Evolutionary conservation across 495 filamentous ascomycete genomes (phyloP).

Genomic region (Penicillium daleae): DNA sequence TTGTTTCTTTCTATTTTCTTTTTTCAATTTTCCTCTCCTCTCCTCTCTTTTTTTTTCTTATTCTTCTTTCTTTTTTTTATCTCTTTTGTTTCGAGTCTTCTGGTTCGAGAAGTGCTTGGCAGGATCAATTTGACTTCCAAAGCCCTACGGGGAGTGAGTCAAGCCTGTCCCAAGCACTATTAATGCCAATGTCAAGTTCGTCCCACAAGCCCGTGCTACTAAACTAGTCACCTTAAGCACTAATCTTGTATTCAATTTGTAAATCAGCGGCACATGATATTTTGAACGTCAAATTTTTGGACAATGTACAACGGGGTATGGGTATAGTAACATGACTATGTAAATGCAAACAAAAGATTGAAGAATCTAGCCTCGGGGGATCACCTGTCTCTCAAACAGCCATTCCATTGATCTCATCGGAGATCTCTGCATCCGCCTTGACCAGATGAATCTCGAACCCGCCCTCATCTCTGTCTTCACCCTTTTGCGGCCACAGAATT

Average conservation of each 20-base stretch:
- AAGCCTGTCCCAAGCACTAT: neutral
- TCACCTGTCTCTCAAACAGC: neutral
- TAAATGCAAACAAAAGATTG: neutral
- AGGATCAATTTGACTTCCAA: neutral
- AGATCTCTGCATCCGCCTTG: slow-evolving; percentile 26
- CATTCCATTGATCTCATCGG: slow-evolving; percentile 9
- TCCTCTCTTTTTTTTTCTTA: no score
- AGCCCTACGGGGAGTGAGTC: neutral
- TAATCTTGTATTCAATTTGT: neutral
- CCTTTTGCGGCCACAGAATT: slow-evolving; percentile 73
- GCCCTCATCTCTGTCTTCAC: slow-evolving; percentile 66
- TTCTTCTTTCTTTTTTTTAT: no score
- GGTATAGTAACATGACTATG: neutral
- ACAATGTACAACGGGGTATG: neutral
- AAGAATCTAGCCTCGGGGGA: neutral
- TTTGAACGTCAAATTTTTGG: neutral
- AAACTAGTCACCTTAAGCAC: neutral
- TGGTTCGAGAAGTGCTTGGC: neutral
- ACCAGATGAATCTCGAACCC: slow-evolving; percentile 53
- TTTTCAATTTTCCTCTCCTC: no score
- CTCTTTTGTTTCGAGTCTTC: no score
- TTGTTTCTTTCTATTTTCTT: neutral
- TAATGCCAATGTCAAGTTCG: neutral
- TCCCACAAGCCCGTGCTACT: neutral
- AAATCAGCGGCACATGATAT: neutral